A percentile compares a stretch with the other conserved stretches of the same genome.
Conservation (phyloP, 208 protist genomes). For the Leishmania tarentolae region DNA sequence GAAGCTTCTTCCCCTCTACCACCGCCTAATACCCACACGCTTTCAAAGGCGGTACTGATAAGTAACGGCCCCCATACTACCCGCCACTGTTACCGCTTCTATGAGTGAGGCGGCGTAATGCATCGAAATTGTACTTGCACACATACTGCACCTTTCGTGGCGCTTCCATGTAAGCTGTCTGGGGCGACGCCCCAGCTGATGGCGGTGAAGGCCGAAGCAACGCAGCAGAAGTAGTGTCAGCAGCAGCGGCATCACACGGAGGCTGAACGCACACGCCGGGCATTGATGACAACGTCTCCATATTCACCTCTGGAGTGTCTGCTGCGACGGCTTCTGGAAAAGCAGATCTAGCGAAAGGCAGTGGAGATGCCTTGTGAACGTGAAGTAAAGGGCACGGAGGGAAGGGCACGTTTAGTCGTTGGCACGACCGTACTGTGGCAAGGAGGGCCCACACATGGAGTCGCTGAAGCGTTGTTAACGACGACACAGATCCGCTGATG, state of each 20-base stretch:
- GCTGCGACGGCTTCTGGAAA: background rate
- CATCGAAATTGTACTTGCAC: slow-evolving; percentile 33
- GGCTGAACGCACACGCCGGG: background rate
- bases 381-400: slow-evolving; percentile 17
- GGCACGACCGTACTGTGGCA: slow-evolving; percentile 14
- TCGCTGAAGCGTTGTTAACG: background rate
- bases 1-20: background rate
- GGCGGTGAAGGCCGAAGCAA: background rate
- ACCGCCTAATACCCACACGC: background rate
- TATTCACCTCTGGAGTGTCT: background rate
- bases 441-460: slow-evolving; percentile 17
- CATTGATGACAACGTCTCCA: too few relatives aligned
- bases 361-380: slow-evolving; percentile 19
- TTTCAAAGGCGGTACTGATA: background rate
- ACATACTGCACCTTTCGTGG: slow-evolving; percentile 18
- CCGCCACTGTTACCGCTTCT: background rate
- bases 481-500: slow-evolving; percentile 1
- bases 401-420: background rate
- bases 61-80: background rate
- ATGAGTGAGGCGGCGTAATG: slow-evolving; percentile 17
- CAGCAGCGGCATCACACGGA: background rate
- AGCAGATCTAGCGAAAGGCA: slow-evolving; percentile 3
- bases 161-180: background rate
- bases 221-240: background rate
- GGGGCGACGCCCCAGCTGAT: background rate